Percentiles rank a stretch among this genome's conserved stretches.
Evolutionary conservation across 148 eudicot species (phyloP).

Genomic region (Chenopodium album): DNA sequence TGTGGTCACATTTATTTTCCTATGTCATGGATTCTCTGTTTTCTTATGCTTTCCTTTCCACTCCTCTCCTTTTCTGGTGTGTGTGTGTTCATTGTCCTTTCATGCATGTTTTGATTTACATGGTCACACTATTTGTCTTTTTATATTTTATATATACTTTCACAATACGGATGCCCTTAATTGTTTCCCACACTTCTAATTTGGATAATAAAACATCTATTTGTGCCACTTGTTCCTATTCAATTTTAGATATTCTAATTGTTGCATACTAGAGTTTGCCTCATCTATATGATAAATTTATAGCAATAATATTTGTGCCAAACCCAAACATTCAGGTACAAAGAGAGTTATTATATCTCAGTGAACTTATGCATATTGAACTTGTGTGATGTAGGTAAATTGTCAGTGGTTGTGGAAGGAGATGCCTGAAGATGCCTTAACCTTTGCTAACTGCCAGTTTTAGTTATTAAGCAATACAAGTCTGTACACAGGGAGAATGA

Average conservation of each 20-base stretch:
- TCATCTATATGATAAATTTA: neutral
- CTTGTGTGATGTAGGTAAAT: slow-evolving; percentile 8
- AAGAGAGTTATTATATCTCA: neutral
- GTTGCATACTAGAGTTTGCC: neutral
- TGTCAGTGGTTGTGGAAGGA: neutral
- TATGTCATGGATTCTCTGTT: too few species aligned
- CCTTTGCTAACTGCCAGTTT: neutral
- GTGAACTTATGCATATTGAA: neutral
- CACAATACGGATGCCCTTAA: too few species aligned
- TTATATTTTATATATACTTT: too few species aligned
- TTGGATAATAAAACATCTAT: too few species aligned
- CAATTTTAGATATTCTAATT: neutral
- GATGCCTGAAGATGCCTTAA: neutral
- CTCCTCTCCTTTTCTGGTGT: too few species aligned
- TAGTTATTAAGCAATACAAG: neutral
- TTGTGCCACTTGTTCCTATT: neutral
- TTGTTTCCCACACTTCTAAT: too few species aligned
- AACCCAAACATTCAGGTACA: neutral
- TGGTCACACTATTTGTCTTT: too few species aligned
- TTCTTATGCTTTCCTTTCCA: too few species aligned
- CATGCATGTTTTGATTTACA: too few species aligned
- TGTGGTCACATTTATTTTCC: too few species aligned
- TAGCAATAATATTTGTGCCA: neutral
- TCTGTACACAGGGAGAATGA: slow-evolving; percentile 1
- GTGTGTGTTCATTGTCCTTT: too few species aligned